Conservation (phyloP, 768 basidiomycete species). For the Agaricus sinodeliciosus region DNA sequence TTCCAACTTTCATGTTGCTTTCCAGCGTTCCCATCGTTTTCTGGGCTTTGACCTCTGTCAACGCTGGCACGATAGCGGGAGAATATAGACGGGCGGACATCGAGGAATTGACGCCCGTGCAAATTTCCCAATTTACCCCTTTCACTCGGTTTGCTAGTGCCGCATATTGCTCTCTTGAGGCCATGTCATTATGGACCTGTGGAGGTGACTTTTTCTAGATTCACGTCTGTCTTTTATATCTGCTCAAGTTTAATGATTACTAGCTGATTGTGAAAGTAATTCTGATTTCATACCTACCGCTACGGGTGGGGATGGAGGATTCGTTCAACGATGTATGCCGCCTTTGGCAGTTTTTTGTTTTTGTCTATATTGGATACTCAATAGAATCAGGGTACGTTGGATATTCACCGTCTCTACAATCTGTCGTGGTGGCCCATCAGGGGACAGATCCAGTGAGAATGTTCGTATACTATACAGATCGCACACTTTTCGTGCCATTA, state of each 20-base stretch:
- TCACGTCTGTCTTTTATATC: neutral
- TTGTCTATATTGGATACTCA: neutral
- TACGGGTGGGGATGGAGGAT: conserved; percentile 36
- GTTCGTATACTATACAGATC: conserved; percentile 16
- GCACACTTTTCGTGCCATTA: conserved; percentile 10
- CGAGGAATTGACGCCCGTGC: conserved; percentile 26
- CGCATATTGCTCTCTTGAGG: conserved; percentile 40
- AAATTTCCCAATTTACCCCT: conserved; percentile 38
- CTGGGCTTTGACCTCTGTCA: no score
- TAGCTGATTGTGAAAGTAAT: conserved; percentile 35
- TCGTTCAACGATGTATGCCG: conserved; percentile 32
- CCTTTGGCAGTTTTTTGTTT: neutral
- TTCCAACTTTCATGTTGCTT: neutral
- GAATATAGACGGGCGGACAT: neutral
- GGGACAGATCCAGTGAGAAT: conserved; percentile 32
- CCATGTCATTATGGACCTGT: conserved; percentile 43
- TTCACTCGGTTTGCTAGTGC: conserved; percentile 45
- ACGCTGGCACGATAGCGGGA: neutral
- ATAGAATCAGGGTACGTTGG: conserved; percentile 20
- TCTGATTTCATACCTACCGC: conserved; percentile 34
- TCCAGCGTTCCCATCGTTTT: neutral
- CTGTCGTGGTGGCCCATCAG: conserved; percentile 38
- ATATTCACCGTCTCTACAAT: conserved; percentile 23
- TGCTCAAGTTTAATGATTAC: neutral
- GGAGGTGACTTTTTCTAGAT: conserved; percentile 29